phyloP scores from a whole-genome alignment of 352 stramenopile species.

The Phytophthora boehmeriae region DNA sequence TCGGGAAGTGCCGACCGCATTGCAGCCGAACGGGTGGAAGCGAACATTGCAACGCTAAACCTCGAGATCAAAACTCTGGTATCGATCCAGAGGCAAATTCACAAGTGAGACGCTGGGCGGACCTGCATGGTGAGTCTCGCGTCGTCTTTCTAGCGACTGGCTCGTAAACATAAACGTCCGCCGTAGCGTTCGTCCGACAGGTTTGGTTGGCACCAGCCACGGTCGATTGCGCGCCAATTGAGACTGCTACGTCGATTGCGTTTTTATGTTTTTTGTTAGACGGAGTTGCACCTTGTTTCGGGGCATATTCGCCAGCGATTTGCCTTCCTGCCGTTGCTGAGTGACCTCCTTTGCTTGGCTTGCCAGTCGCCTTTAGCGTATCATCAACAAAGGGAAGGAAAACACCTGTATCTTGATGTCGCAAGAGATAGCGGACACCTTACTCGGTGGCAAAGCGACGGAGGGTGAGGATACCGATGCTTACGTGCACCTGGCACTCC shows the following conservation, averaged over 20 bases:
- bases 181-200: not conserved
- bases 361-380: not conserved
- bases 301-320: constrained; percentile 1
- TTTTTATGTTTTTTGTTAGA: not conserved
- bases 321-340: not conserved
- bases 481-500: too few relatives aligned
- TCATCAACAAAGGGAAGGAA: not conserved
- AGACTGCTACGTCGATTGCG: not conserved
- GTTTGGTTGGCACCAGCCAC: not conserved
- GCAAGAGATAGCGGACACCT: too few relatives aligned
- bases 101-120: constrained; percentile 20
- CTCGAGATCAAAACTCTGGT: not conserved
- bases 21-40: constrained; percentile 9
- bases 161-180: constrained; percentile 6
- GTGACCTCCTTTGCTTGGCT: not conserved
- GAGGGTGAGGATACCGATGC: too few relatives aligned
- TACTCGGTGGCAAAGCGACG: too few relatives aligned
- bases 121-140: not conserved
- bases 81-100: constrained; percentile 11
- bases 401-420: too few relatives aligned
- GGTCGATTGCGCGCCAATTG: not conserved
- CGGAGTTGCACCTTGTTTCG: not conserved
- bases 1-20: constrained; percentile 23
- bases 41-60: constrained; percentile 16
- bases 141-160: not conserved